Evolutionary conservation across 306 rosid species (phyloP).

Genomic region (Trifolium fragiferum): DNA sequence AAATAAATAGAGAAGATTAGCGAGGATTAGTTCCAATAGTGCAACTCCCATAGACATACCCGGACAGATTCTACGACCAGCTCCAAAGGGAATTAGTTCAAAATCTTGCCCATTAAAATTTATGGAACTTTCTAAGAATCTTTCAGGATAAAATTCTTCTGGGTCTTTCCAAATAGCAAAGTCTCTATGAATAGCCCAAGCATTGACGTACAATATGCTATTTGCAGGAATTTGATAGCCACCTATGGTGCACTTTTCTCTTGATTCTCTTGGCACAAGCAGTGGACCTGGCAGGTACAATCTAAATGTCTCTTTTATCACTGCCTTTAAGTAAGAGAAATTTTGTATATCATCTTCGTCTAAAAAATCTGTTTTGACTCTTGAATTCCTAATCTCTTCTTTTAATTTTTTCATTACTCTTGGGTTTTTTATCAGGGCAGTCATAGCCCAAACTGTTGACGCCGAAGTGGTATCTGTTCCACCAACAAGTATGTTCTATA

Average conservation of each 20-base stretch:
- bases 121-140: slow-evolving; percentile 21
- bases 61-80: slow-evolving; percentile 11
- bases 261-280: slow-evolving; percentile 8
- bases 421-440: neutral
- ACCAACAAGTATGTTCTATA: neutral
- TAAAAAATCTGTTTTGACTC: neutral
- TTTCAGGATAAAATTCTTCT: neutral
- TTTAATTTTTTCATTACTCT: neutral
- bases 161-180: neutral
- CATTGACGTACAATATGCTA: neutral
- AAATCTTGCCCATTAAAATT: slow-evolving; percentile 39
- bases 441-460: neutral
- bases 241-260: neutral
- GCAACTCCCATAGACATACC: neutral
- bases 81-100: slow-evolving; percentile 40
- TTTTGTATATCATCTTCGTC: neutral
- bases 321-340: neutral
- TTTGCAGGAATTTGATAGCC: neutral
- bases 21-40: neutral
- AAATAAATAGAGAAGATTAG: slow-evolving; percentile 39
- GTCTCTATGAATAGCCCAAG: slow-evolving; percentile 1
- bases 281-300: neutral
- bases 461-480: neutral
- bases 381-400: neutral
- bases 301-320: neutral